These are phyloP conservation scores for Physcia stellaris DNA, from an alignment of 495 filamentous ascomycete species.

Conservation along the genomic window DNA sequence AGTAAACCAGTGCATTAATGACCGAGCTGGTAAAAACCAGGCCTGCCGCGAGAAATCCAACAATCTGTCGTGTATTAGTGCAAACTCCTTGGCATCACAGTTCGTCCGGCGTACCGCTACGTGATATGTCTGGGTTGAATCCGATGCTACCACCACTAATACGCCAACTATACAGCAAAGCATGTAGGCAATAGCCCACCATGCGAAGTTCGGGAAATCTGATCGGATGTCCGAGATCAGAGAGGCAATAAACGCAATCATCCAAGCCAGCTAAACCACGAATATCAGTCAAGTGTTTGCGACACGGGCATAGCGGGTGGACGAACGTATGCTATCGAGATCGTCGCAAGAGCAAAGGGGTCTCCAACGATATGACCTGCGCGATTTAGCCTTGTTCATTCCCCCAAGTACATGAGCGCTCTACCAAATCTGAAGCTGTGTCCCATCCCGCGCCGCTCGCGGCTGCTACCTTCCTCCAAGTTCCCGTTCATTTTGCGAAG, in stretches of 20 bases:
- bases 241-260: conserved; percentile 79
- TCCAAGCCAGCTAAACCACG: conserved; percentile 65
- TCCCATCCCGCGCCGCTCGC: conserved; percentile 24
- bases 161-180: conserved; percentile 70
- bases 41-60: conserved; percentile 71
- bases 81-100: no score
- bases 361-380: conserved; percentile 66
- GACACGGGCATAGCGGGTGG: not conserved
- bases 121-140: conserved; percentile 72
- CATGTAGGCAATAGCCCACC: conserved; percentile 82
- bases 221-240: conserved; percentile 54
- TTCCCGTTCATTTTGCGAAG: conserved; percentile 67
- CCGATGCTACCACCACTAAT: conserved; percentile 64
- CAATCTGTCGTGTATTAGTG: no score
- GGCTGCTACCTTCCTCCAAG: conserved; percentile 26
- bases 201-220: conserved; percentile 68
- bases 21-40: conserved; percentile 74
- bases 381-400: not conserved
- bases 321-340: conserved; percentile 82
- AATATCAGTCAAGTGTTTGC: conserved; percentile 1
- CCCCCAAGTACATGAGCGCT: not conserved
- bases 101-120: conserved; percentile 52
- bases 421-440: conserved; percentile 60
- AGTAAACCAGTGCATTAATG: conserved; percentile 71
- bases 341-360: conserved; percentile 88